Conservation (phyloP, 495 filamentous ascomycete species). For the Daldinia vernicosa region DNA sequence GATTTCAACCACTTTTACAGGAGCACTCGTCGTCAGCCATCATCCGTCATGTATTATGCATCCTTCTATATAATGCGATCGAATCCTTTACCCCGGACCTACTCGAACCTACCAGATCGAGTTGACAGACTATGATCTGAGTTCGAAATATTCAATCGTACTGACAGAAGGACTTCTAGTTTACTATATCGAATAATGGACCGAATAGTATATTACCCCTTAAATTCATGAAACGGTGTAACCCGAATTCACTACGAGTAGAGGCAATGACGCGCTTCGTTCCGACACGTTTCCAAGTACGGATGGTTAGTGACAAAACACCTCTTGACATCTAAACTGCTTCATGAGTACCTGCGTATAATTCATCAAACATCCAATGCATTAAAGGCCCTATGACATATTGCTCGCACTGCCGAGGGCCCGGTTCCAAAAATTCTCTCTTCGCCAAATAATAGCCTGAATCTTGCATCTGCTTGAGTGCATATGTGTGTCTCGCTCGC, state of each 20-base stretch:
- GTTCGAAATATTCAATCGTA: conserved; percentile 11
- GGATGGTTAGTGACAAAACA: conserved; percentile 21
- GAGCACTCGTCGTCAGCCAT: conserved; percentile 1
- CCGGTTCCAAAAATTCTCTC: neutral
- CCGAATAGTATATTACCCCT: conserved; percentile 15
- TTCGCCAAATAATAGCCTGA: conserved; percentile 35
- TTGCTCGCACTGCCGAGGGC: conserved; percentile 26
- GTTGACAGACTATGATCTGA: conserved; percentile 20
- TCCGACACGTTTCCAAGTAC: conserved; percentile 31
- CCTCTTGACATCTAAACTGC: conserved; percentile 22
- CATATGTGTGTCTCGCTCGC: neutral
- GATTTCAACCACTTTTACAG: conserved; percentile 1
- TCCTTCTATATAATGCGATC: conserved; percentile 24
- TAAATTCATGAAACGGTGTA: conserved; percentile 24
- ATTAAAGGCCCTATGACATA: conserved; percentile 12
- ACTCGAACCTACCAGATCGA: conserved; percentile 23
- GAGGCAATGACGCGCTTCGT: conserved; percentile 1
- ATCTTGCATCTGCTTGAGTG: conserved; percentile 12
- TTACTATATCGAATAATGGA: conserved; percentile 18
- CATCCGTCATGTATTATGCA: conserved; percentile 13
- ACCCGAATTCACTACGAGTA: conserved; percentile 4
- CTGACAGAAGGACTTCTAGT: neutral
- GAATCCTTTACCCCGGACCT: conserved; percentile 38
- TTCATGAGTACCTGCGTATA: conserved; percentile 19
- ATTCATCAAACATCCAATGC: neutral